Percentiles rank a stretch among this genome's conserved stretches.
These are phyloP conservation scores for Naganishia sp. DNA, from an alignment of 1,284 basidiomycete genomes.

Conservation along the genomic window DNA sequence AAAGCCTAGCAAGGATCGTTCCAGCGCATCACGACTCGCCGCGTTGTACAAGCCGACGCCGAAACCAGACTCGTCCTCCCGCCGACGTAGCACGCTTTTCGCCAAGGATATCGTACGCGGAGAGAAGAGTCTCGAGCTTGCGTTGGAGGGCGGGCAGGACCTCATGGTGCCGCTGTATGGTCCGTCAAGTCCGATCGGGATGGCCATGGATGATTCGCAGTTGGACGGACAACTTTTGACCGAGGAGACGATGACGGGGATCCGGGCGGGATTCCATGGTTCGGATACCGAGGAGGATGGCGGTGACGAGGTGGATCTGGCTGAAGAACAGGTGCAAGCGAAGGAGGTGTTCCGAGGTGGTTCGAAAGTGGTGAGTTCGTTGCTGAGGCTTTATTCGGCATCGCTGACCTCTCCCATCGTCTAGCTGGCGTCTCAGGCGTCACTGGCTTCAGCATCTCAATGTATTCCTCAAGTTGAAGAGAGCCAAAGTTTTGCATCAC, in stretches of 20 bases:
- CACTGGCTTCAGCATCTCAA: constrained; percentile 21
- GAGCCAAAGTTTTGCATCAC: neutral
- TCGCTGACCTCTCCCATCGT: too few species aligned
- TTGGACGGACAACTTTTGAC: neutral
- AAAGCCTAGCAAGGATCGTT: neutral
- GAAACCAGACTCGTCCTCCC: constrained; percentile 16
- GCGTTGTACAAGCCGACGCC: constrained; percentile 26
- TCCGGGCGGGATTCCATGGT: neutral
- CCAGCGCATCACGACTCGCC: constrained; percentile 10
- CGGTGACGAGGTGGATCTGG: constrained; percentile 3
- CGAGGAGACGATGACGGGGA: neutral
- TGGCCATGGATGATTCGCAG: constrained; percentile 13
- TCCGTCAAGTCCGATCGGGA: constrained; percentile 1
- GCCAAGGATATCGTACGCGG: neutral
- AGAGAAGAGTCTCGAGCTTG: neutral
- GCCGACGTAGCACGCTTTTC: constrained; percentile 23
- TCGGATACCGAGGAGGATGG: constrained; percentile 9
- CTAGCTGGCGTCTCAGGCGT: constrained; percentile 18
- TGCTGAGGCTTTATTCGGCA: neutral
- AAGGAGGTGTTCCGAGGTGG: neutral
- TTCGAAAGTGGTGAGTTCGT: neutral
- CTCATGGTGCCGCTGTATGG: constrained; percentile 23
- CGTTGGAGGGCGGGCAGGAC: neutral
- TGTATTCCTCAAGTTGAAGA: neutral
- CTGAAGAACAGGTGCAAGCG: constrained; percentile 2